Base-by-base conservation (phyloP, 176 grass and related monocot genomes). In the Carex kokanica region DNA sequence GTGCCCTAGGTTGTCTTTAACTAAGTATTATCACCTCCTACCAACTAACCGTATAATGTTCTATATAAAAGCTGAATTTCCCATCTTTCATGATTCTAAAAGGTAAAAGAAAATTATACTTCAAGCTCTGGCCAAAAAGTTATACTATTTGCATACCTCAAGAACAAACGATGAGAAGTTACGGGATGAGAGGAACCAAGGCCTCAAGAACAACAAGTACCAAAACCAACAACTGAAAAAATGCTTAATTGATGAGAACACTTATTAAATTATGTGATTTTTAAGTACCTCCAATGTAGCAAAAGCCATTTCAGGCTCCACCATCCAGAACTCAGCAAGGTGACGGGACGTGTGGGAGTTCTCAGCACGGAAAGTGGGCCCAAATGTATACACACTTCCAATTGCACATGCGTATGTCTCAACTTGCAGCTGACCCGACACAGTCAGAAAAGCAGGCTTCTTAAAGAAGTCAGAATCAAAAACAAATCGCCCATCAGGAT, bases 261-360 rank as follows among this genome's bases (percentile, higher is more conserved):
- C 41, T 49, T 51, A 6, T 23, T 51, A 12, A n/a, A 73, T 78
- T 54, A 55, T 29, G 25, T 24, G 79, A 52, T 20, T 32, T 45
- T 41, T 32, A 16, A 59, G 74, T 86, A 98, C 95, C 92, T 94
- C 88, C 78, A 98, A 82, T 81, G 94, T 98, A 78, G 95, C 95
- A 87, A 94, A 98, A 83, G 95, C 95, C 32, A 98, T 88, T 86
- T 98, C 95, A 36, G 95, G 95, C 84, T 98, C 95, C 88, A 98
- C 95, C 95, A 98, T 98, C 95, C 95, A 98, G 92, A 98, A 98
- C 61, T 98, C 95, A 31, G 92, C 88, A 64, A 98, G 88, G 86
- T 98, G 95, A 2, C 95, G 91, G 43, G 95, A 91, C 0, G 95
- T 98, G 64, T 98, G 95, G 1, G 95, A 94, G 81, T 98, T 91